Percentiles rank a stretch among this genome's conserved stretches.
phyloP scores from a whole-genome alignment of 768 basidiomycete species.

The Mycena epipterygia region DNA sequence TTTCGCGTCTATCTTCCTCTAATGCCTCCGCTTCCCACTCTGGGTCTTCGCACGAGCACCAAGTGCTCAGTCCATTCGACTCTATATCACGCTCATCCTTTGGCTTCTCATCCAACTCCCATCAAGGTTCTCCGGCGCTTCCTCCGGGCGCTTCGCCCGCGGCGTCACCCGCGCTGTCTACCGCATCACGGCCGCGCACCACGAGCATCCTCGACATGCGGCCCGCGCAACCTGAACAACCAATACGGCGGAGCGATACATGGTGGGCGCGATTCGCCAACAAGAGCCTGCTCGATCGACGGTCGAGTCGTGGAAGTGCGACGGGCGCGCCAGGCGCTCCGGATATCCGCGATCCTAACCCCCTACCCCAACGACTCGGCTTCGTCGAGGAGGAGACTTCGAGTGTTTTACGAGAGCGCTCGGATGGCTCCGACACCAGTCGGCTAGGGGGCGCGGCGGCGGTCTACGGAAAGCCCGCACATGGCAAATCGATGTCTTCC shows the following conservation, averaged over 20 bases:
- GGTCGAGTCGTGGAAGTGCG: slow-evolving; percentile 55
- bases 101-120: slow-evolving; percentile 31
- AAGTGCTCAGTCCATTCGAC: slow-evolving; percentile 53
- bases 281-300: slow-evolving; percentile 73
- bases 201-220: slow-evolving; percentile 45
- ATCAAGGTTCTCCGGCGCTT: slow-evolving; percentile 29
- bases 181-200: slow-evolving; percentile 18
- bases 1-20: slow-evolving; percentile 41
- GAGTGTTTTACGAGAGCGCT: slow-evolving; percentile 32
- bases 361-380: slow-evolving; percentile 73
- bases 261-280: slow-evolving; percentile 87
- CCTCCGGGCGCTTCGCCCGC: slow-evolving; percentile 29
- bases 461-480: slow-evolving; percentile 41
- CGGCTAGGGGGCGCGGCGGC: background rate
- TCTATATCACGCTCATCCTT: slow-evolving; percentile 29
- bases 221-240: slow-evolving; percentile 54
- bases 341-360: slow-evolving; percentile 86
- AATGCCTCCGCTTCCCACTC: slow-evolving; percentile 42
- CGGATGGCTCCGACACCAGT: slow-evolving; percentile 18
- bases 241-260: slow-evolving; percentile 75
- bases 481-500: slow-evolving; percentile 69
- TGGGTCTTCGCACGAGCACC: slow-evolving; percentile 43
- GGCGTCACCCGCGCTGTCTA: slow-evolving; percentile 8
- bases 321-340: slow-evolving; percentile 43
- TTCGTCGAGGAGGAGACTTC: slow-evolving; percentile 64